Evolutionary conservation across 2,329 filamentous ascomycete genomes (phyloP), one percentile per base, ranked within the genome.

Genomic region (Colletotrichum limetticola): DNA sequence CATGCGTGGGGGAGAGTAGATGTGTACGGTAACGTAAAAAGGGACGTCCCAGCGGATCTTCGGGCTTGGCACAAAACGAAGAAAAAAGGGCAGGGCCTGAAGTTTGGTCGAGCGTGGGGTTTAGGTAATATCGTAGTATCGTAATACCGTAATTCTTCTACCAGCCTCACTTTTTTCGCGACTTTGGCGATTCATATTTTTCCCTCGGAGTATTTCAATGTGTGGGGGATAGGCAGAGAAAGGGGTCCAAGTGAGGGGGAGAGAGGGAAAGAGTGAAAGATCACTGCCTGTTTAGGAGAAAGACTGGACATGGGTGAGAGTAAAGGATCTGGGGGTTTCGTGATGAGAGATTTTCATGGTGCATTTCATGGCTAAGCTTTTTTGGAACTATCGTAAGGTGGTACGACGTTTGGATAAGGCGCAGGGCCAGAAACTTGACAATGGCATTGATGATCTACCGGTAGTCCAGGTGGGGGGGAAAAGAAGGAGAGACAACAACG

Each of bases 21-120:
- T n/a, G 3, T 49, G 60, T 16, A 19, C n/a, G 59, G 46, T 46
- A 64, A 55, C 52, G 19, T 46, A 49, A 11, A n/a, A n/a, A 22
- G 16, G 1, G 30, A 32, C 7, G 37, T 42, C 37, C 14, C 49
- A 22, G 49, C 30, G 46, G 24, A 42, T 42, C 26, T 22, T 64
- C 61, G 61, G 62, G 19, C 70, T 72, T 72, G 70, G 70, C 37
- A 42, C 11, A 35, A 35, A 35, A 35, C 32, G 3, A 30, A 30
- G 0, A 35, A 35, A 35, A 35, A 35, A 12, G 5, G 5, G 37
- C 70, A 60, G 32, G 57, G 69, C 32, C 66, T 68, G 66, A 72
- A 69, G 42, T 69, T 64, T 66, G 70, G 70, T 64, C 42, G 53
- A 14, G 19, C 26, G 16, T 22, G n/a, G 12, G 26, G 26, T n/a